A percentile compares a stretch with the other conserved stretches of the same genome.
Conservation (phyloP, 257 asterid species). For the Nicotiana paniculata region DNA sequence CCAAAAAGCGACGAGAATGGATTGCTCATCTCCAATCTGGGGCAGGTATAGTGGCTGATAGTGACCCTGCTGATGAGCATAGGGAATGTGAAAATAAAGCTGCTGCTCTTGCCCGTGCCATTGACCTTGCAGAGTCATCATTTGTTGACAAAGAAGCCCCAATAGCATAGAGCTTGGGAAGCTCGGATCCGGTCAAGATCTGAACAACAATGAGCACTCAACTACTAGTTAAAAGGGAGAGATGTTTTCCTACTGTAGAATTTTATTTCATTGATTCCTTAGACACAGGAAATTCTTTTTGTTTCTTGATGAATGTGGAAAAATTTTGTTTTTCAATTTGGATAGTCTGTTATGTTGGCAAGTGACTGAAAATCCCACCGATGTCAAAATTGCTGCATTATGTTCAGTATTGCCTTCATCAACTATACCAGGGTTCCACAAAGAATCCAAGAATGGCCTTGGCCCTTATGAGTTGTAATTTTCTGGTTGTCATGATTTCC, state of each 20-base stretch:
- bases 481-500: too few species aligned
- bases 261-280: neutral
- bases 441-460: too few species aligned
- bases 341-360: neutral
- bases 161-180: conserved; percentile 7
- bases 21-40: conserved; percentile 92
- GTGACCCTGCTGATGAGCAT: conserved; percentile 89
- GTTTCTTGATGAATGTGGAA: neutral
- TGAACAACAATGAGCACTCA: neutral
- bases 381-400: neutral
- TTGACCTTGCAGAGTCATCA: conserved; percentile 97
- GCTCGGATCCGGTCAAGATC: conserved; percentile 7
- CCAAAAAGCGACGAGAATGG: conserved; percentile 63
- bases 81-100: conserved; percentile 93
- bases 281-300: neutral
- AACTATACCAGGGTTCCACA: too few species aligned
- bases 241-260: neutral
- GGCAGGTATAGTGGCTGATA: conserved; percentile 94
- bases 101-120: conserved; percentile 95
- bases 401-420: neutral
- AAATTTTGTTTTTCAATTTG: neutral
- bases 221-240: too few species aligned
- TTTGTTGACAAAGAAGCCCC: conserved; percentile 49
- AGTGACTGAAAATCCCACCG: neutral
- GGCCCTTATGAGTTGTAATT: too few species aligned